Percentiles rank a stretch among this genome's conserved stretches.
phyloP scores from a whole-genome alignment of 352 stramenopile genomes.

The Peronospora belbahrii region DNA sequence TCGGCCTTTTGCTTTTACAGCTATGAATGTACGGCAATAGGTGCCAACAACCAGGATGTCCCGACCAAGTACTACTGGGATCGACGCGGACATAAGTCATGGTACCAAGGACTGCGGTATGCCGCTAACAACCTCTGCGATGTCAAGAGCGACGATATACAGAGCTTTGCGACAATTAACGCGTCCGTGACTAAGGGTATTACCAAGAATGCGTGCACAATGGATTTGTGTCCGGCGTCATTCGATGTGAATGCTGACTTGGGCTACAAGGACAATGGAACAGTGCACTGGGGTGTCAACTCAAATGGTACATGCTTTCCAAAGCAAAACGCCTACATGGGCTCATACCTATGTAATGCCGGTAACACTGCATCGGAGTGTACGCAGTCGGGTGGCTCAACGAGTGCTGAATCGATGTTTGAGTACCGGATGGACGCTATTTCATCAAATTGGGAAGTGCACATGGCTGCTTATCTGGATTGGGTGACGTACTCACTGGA shows the following conservation, averaged over 20 bases:
- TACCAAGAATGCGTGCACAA: slow-evolving; percentile 43
- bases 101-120: slow-evolving; percentile 66
- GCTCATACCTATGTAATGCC: slow-evolving; percentile 39
- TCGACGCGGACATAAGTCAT: slow-evolving; percentile 50
- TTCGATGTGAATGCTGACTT: slow-evolving; percentile 52
- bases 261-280: slow-evolving; percentile 30
- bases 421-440: slow-evolving; percentile 87
- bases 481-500: slow-evolving; percentile 55
- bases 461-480: slow-evolving; percentile 64
- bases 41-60: slow-evolving; percentile 42
- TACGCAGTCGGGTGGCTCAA: slow-evolving; percentile 19
- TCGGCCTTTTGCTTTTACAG: slow-evolving; percentile 39
- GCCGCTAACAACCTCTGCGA: slow-evolving; percentile 51
- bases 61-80: slow-evolving; percentile 36
- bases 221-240: slow-evolving; percentile 45
- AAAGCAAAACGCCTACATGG: slow-evolving; percentile 42
- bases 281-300: slow-evolving; percentile 37
- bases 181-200: slow-evolving; percentile 35
- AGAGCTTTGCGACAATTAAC: slow-evolving; percentile 39
- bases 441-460: slow-evolving; percentile 80
- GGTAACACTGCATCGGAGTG: slow-evolving; percentile 29
- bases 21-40: slow-evolving; percentile 27
- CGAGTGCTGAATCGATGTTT: slow-evolving; percentile 23
- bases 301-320: slow-evolving; percentile 41
- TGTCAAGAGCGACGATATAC: slow-evolving; percentile 11